A percentile compares a stretch with the other conserved stretches of the same genome.
Evolutionary conservation across 1,284 basidiomycete genomes (phyloP).

Genomic region (Ganoderma resinaceum): DNA sequence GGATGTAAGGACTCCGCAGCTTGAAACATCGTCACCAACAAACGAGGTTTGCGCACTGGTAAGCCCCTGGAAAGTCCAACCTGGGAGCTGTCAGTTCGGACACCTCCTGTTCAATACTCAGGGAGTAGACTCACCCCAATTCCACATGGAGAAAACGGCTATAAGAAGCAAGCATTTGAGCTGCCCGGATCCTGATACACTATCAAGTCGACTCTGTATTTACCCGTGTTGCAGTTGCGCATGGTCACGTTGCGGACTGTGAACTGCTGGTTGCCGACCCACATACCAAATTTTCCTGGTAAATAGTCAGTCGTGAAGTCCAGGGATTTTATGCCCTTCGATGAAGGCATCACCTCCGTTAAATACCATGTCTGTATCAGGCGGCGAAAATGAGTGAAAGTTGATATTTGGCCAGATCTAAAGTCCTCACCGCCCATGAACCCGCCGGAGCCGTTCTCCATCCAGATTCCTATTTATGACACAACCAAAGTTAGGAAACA

Average conservation of each 20-base stretch:
- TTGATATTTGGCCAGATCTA: background rate
- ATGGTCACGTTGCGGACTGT: slow-evolving; percentile 63
- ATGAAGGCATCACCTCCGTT: slow-evolving; percentile 50
- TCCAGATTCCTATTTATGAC: slow-evolving; percentile 58
- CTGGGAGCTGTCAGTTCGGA: slow-evolving; percentile 36
- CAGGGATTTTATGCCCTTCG: background rate
- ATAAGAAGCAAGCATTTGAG: slow-evolving; percentile 31
- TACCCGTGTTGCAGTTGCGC: slow-evolving; percentile 49
- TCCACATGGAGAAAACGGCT: slow-evolving; percentile 51
- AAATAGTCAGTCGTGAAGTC: background rate
- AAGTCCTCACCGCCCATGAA: slow-evolving; percentile 64
- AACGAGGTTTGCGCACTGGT: background rate
- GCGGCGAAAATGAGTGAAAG: background rate
- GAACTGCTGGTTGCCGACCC: slow-evolving; percentile 73
- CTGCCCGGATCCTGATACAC: slow-evolving; percentile 7
- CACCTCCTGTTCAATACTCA: background rate
- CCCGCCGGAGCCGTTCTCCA: slow-evolving; percentile 80
- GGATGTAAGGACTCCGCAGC: background rate
- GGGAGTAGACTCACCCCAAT: slow-evolving; percentile 47
- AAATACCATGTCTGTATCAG: slow-evolving; percentile 60
- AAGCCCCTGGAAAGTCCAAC: slow-evolving; percentile 29
- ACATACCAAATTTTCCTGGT: slow-evolving; percentile 37
- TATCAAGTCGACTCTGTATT: background rate
- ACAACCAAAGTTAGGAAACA: background rate
- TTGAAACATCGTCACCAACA: background rate